A percentile compares a stretch with the other conserved stretches of the same genome.
Conservation (phyloP, 495 filamentous ascomycete species). For the Tuber indicum region DNA sequence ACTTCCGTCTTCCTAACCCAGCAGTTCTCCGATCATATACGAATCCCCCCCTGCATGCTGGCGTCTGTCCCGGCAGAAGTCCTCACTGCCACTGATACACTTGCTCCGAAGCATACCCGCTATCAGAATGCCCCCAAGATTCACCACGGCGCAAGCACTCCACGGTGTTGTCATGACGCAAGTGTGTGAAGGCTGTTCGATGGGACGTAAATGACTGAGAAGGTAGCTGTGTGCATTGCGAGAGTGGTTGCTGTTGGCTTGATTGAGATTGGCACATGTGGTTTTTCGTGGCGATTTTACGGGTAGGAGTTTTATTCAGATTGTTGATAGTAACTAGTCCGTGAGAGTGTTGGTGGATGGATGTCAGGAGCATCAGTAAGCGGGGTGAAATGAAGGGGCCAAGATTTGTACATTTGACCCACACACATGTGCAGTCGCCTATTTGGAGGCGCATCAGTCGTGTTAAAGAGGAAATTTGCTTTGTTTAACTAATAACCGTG, state of each 20-base stretch:
- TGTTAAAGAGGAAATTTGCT: not conserved
- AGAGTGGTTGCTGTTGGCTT: not conserved
- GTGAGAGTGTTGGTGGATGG: not conserved
- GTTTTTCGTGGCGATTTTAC: not conserved
- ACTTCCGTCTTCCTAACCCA: not conserved
- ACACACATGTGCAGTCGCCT: not conserved
- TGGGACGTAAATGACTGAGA: not conserved
- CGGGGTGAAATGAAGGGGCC: not conserved
- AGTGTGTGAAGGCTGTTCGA: not conserved
- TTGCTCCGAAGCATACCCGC: not conserved
- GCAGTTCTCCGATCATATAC: not conserved
- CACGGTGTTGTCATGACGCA: not conserved
- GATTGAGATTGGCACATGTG: not conserved
- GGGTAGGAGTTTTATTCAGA: not conserved
- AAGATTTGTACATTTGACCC: not conserved
- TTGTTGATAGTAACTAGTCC: not conserved
- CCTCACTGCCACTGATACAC: not conserved
- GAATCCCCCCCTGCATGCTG: not conserved
- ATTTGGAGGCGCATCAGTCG: not conserved
- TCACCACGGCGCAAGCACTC: slow-evolving; percentile 1
- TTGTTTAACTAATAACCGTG: not conserved
- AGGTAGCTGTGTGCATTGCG: not conserved
- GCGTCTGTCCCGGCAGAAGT: not conserved
- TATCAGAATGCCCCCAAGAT: not conserved
- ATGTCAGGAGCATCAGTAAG: not conserved